Evolutionary conservation across 2,329 filamentous ascomycete genomes (phyloP), one percentile per base, ranked within the genome.

Genomic region (Pseudopithomyces maydicus): DNA sequence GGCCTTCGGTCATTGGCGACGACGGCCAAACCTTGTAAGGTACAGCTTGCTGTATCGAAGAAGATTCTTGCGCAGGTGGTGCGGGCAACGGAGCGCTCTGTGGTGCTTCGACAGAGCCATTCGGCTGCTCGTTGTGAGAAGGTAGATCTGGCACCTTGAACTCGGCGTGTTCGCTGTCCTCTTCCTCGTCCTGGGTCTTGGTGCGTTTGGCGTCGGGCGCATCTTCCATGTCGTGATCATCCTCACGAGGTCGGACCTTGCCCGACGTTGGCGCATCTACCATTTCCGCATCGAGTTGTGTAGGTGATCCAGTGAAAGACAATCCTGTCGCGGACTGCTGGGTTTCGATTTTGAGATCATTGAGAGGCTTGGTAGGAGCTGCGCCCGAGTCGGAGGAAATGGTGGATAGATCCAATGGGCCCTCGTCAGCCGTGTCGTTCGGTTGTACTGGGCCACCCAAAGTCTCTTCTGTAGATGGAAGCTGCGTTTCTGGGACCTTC

Each of bases 191-290:
- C 17, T 90, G 89, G 0, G 91, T 90, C 77, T 88, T 94, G 36
- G 90, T 86, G 23, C 93, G 88, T 80, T 97, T 97, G 1, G 92
- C 85, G 15, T 52, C 89, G 62, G 91, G 79, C n/a, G 72, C 79
- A 12, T 79, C 79, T 1, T 52, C 89, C 79, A 17, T 79, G 1
- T 80, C 80, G 15, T 80, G 79, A 62, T 96, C 92, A 4, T 92
- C 88, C 56, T 96, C 92, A 14, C 93, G 88, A 64, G 88, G 89
- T 11, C 91, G 87, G 1, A 91, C 82, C 47, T 74, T 74, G 32
- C 74, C 74, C n/a, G 74, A 73, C 2, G 66, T 61, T 6, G 75
- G 75, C 39, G 73, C 74, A 54, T 78, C 76, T 44, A 70, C 66
- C 75, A 78, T 77, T 5, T 74, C 68, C 12, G 69, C 68, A 55